Percentiles rank a stretch among this genome's conserved stretches.
Evolutionary conservation across 768 basidiomycete genomes (phyloP).

Genomic region (Fibroporia radiculosa): DNA sequence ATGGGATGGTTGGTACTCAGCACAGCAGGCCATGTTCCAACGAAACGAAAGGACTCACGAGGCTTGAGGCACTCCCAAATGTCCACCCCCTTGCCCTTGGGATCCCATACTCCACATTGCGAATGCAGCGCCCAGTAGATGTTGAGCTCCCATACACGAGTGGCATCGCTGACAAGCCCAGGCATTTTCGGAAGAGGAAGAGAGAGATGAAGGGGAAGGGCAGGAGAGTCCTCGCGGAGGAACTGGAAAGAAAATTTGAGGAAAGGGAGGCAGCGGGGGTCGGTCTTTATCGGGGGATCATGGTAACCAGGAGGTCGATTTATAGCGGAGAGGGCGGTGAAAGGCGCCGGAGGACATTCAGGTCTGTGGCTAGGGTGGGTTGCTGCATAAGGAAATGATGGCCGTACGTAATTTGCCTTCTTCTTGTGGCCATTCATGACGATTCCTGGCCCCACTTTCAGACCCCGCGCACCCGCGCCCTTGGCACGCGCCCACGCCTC

Average conservation of each 20-base stretch:
- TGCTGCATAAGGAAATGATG: not conserved
- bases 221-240: not conserved
- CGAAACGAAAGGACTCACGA: slow-evolving; percentile 41
- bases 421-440: slow-evolving; percentile 3
- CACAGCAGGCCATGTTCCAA: slow-evolving; percentile 5
- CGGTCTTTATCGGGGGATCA: slow-evolving; percentile 1
- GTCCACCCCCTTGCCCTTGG: slow-evolving; percentile 57
- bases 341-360: slow-evolving; percentile 3
- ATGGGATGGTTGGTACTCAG: not conserved
- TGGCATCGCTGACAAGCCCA: slow-evolving; percentile 55
- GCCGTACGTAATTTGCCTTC: not conserved
- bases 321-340: slow-evolving; percentile 3
- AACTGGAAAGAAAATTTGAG: not conserved
- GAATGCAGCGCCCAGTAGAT: slow-evolving; percentile 55
- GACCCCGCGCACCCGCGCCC: not conserved
- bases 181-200: slow-evolving; percentile 20
- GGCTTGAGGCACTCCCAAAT: slow-evolving; percentile 69
- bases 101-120: slow-evolving; percentile 70
- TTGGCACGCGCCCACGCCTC: too few relatives aligned
- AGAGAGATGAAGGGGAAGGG: not conserved
- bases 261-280: not conserved
- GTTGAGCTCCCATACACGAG: slow-evolving; percentile 64
- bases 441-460: not conserved
- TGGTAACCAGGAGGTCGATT: slow-evolving; percentile 4
- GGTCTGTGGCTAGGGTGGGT: not conserved